A percentile compares a stretch with the other conserved stretches of the same genome.
These are phyloP conservation scores for Neocatenulostroma microsporum DNA, from an alignment of 2,329 filamentous ascomycete genomes.

Conservation along the genomic window DNA sequence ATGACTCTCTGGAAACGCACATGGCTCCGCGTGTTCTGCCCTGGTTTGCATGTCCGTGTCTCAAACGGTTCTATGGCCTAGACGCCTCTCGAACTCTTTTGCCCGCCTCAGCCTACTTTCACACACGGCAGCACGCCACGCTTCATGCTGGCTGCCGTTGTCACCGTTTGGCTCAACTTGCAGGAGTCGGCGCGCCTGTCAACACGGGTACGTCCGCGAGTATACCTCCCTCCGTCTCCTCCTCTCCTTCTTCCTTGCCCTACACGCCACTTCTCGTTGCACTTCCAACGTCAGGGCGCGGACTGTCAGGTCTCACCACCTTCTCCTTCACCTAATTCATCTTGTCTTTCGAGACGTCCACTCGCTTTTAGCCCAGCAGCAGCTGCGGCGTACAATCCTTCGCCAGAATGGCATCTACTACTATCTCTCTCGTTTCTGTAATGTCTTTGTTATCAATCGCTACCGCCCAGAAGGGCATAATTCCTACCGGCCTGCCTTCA, in stretches of 20 bases:
- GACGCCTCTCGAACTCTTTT: too few species aligned
- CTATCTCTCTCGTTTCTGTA: slow-evolving; percentile 4
- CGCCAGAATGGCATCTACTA: too few species aligned
- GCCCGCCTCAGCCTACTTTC: neutral
- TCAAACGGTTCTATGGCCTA: neutral
- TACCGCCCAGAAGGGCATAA: slow-evolving; percentile 1
- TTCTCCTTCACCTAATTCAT: neutral
- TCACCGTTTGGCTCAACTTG: slow-evolving; percentile 1
- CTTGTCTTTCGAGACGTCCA: slow-evolving; percentile 7
- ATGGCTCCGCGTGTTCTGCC: neutral
- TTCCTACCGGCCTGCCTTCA: slow-evolving; percentile 1
- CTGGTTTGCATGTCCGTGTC: neutral
- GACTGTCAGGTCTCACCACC: slow-evolving; percentile 1
- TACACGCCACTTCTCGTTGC: neutral
- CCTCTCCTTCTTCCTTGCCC: neutral
- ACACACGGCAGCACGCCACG: neutral
- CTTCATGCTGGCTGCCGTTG: neutral
- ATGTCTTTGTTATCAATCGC: slow-evolving; percentile 2
- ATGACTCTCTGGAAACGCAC: neutral
- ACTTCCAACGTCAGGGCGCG: neutral
- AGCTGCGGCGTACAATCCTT: slow-evolving; percentile 7
- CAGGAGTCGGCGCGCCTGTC: slow-evolving; percentile 1
- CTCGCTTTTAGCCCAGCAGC: slow-evolving; percentile 6
- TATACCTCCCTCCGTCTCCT: slow-evolving; percentile 2
- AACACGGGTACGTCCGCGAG: neutral